Base-by-base conservation (phyloP, 208 protist genomes). In the Trypanosomatidae sp. region DNA sequence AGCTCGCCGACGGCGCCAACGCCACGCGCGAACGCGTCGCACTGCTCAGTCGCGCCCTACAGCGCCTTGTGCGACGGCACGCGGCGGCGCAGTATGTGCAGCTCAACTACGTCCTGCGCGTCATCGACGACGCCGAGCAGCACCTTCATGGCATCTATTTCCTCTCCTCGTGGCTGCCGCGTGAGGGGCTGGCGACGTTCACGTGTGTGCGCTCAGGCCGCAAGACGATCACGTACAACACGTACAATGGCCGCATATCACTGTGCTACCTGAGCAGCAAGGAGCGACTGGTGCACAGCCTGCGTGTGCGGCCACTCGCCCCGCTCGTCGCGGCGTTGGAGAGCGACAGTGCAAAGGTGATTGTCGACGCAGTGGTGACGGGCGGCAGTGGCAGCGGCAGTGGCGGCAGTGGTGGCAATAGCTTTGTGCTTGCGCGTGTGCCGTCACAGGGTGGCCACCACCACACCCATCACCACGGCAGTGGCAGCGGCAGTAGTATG, bases 121-220 rank as follows among this genome's bases (percentile, higher is more conserved):
- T 84, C 18, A 53, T 42, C 3, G 74, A 78, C 43, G 67, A 69
- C 2, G 55, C 45, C 6, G 64, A 84, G 33, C 61, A 61, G 45
- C 65, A 74, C 53, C 72, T 80, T 35, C 72, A 84, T 16, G 80
- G 80, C 4, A 30, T 80, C 19, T 85, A 85, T 45, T 81, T 76
- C 45, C 47, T 85, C 11, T 70, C 59, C 13, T 61, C 33, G 20
- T 61, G 71, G 22, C 44, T 56, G 20, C 55, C 47, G 39, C 48
- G 60, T 19, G 50, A 67, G 20, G 60, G 66, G 7, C 44, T 81
- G 48, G 71, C 67, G 28, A 58, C 65, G 16, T 89, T 72, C 54
- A 82, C 72, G 19, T 73, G 68, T 19, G 19, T 89, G 37, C 74
- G 68, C 25, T 84, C 79, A 2, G 70, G 68, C 1, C 70, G 71